Percentiles rank a stretch among this genome's conserved stretches.
These are phyloP conservation scores for Dunaliella salina DNA, from an alignment of 163 green algal genomes.

Conservation along the genomic window DNA sequence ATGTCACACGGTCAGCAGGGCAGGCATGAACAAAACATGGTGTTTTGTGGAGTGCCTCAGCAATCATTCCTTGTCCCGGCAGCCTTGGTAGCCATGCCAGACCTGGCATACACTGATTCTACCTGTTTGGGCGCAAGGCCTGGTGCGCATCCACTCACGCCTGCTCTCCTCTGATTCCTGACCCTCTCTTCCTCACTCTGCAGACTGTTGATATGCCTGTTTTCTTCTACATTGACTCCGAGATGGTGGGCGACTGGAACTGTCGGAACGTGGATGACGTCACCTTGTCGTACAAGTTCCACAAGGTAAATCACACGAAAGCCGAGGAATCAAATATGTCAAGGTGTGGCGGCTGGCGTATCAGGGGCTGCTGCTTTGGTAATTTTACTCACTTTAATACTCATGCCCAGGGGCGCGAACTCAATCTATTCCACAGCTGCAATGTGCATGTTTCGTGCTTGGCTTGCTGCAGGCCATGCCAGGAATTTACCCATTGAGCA, in stretches of 20 bases:
- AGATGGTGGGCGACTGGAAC: constrained; percentile 80
- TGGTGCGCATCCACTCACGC: no score
- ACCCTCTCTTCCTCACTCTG: neutral
- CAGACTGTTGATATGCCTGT: constrained; percentile 88
- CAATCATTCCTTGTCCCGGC: no score
- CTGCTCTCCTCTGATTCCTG: no score
- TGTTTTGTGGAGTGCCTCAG: no score
- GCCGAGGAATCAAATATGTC: neutral
- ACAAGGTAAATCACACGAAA: constrained; percentile 57
- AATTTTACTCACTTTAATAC: neutral
- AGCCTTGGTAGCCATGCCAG: no score
- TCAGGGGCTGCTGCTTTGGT: neutral
- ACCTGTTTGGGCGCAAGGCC: no score
- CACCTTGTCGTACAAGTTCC: constrained; percentile 97
- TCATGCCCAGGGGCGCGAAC: neutral
- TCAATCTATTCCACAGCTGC: neutral
- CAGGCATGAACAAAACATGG: no score
- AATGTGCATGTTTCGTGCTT: neutral
- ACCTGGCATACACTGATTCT: no score
- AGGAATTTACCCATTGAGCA: no score
- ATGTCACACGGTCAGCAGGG: no score
- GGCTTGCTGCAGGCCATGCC: no score
- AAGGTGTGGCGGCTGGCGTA: neutral
- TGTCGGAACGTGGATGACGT: constrained; percentile 79
- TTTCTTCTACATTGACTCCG: constrained; percentile 95